Evolutionary conservation across 2,329 filamentous ascomycete genomes (phyloP).

Genomic region (Aspergillus latus): DNA sequence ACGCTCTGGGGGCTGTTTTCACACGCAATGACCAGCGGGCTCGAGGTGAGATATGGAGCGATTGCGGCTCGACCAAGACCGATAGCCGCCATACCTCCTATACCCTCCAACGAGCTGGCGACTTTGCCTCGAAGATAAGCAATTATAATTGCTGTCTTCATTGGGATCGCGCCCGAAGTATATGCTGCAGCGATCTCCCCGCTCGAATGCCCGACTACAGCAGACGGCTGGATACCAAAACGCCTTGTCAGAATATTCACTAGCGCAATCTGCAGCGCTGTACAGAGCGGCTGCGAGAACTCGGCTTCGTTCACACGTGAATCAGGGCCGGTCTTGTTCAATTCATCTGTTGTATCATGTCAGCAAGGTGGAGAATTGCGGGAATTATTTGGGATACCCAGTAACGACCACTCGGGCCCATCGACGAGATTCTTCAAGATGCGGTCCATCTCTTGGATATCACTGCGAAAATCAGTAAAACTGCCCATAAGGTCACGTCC

Average conservation of each 20-base stretch:
- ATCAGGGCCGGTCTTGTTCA: neutral
- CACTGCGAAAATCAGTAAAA: too few species aligned
- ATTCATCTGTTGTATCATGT: too few species aligned
- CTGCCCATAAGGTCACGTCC: too few species aligned
- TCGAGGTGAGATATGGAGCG: neutral
- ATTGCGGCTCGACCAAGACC: slow-evolving; percentile 9
- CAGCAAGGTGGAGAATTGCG: too few species aligned
- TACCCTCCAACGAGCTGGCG: neutral
- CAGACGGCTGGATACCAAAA: slow-evolving; percentile 43
- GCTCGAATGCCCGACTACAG: slow-evolving; percentile 49
- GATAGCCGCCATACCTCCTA: slow-evolving; percentile 17
- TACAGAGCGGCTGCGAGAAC: slow-evolving; percentile 27
- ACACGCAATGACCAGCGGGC: slow-evolving; percentile 18
- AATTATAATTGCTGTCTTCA: slow-evolving; percentile 3
- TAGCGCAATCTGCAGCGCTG: slow-evolving; percentile 51
- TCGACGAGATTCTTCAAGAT: too few species aligned
- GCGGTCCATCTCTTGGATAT: too few species aligned
- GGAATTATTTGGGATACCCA: too few species aligned
- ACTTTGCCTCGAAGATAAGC: slow-evolving; percentile 16
- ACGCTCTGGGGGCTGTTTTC: slow-evolving; percentile 26
- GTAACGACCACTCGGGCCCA: too few species aligned
- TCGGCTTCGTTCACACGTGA: neutral
- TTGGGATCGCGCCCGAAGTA: slow-evolving; percentile 28
- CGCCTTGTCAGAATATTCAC: slow-evolving; percentile 45
- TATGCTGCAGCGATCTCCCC: slow-evolving; percentile 54